Evolutionary conservation across 345 rosid species (phyloP).

Genomic region (Durio zibethinus): DNA sequence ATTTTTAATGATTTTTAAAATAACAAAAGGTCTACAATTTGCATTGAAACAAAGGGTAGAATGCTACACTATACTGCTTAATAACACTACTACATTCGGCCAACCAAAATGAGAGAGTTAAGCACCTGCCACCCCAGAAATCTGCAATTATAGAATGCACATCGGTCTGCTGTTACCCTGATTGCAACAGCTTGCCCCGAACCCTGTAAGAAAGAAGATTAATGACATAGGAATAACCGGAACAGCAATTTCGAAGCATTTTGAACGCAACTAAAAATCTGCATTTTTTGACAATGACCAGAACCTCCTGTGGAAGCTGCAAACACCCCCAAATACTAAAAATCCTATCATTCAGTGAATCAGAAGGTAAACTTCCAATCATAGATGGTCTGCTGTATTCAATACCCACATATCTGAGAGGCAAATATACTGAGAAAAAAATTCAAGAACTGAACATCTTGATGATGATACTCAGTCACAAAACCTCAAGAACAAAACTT

Average conservation of each 20-base stretch:
- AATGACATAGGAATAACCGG: neutral
- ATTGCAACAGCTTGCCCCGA: constrained; percentile 98
- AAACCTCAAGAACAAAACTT: neutral
- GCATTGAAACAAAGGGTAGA: neutral
- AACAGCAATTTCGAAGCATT: neutral
- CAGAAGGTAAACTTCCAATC: neutral
- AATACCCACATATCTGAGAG: neutral
- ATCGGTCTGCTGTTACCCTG: constrained; percentile 90
- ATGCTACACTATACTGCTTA: neutral
- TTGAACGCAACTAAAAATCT: neutral
- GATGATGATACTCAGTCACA: neutral
- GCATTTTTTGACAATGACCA: neutral
- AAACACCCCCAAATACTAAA: neutral
- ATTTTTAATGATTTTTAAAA: neutral
- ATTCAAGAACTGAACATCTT: neutral
- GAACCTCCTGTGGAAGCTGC: neutral
- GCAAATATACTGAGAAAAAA: neutral
- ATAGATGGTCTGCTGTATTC: neutral
- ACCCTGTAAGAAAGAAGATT: constrained; percentile 44
- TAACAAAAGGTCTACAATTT: neutral
- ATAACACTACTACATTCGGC: neutral
- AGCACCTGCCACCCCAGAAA: constrained; percentile 98
- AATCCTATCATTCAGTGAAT: neutral
- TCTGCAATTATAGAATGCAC: constrained; percentile 92
- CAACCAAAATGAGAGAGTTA: neutral